Conservation (phyloP, 257 asterid genomes). For the Salvia rosmarinus region DNA sequence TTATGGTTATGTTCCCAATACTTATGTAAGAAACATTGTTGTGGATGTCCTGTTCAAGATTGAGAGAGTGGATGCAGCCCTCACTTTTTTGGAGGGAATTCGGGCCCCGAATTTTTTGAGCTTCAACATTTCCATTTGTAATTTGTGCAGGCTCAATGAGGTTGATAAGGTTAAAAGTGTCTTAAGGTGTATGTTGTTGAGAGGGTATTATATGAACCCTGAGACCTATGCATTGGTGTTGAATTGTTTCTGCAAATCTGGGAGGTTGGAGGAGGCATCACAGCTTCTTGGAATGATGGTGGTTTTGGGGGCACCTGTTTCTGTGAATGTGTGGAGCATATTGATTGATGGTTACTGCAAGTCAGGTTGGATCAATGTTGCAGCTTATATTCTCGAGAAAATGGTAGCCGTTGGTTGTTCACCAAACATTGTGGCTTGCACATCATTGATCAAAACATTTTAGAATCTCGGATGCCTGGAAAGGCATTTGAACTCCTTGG, state of each 20-base stretch:
- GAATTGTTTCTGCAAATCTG: constrained; percentile 60
- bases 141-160: constrained; percentile 68
- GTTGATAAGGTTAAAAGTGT: constrained; percentile 45
- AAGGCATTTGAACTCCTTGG: constrained; percentile 62
- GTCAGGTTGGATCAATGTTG: constrained; percentile 58
- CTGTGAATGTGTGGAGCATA: constrained; percentile 63
- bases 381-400: constrained; percentile 54
- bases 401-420: constrained; percentile 64
- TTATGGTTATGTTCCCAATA: constrained; percentile 64
- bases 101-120: constrained; percentile 67
- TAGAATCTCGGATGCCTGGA: constrained; percentile 51
- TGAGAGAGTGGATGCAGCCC: constrained; percentile 53
- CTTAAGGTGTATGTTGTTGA: constrained; percentile 52
- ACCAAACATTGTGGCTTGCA: constrained; percentile 68
- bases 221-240: constrained; percentile 60
- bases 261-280: constrained; percentile 53
- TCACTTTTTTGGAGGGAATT: constrained; percentile 52
- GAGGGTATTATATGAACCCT: constrained; percentile 59
- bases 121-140: constrained; percentile 63
- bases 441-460: constrained; percentile 67
- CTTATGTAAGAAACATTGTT: constrained; percentile 56
- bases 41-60: constrained; percentile 68
- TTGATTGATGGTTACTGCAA: constrained; percentile 62
- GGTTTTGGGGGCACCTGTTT: constrained; percentile 57
- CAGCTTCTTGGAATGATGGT: constrained; percentile 67